These are phyloP conservation scores for Fomes fomentarius DNA, from an alignment of 1,284 basidiomycete species.

Conservation along the genomic window DNA sequence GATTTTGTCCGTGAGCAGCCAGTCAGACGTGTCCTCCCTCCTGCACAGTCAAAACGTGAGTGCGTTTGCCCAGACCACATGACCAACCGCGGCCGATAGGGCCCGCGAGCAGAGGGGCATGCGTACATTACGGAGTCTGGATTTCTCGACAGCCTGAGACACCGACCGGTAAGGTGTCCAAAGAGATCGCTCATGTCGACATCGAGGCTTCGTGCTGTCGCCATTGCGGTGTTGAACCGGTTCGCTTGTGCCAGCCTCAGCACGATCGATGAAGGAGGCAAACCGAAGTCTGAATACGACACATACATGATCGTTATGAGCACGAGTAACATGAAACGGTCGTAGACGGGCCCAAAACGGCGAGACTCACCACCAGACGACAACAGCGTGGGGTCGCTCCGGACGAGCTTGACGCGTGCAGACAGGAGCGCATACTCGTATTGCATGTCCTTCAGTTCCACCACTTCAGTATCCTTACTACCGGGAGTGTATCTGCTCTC, in stretches of 20 bases:
- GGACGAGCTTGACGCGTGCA: conserved; percentile 79
- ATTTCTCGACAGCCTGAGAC: conserved; percentile 71
- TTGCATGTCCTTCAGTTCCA: conserved; percentile 83
- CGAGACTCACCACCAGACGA: conserved; percentile 46
- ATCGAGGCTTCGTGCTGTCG: conserved; percentile 73
- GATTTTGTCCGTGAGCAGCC: conserved; percentile 82
- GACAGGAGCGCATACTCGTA: conserved; percentile 84
- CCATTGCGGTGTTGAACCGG: conserved; percentile 81
- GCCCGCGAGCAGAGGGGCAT: not conserved
- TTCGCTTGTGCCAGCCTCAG: conserved; percentile 81
- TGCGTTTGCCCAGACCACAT: not conserved
- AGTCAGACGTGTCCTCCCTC: conserved; percentile 70
- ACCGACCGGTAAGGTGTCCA: conserved; percentile 76
- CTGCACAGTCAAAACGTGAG: conserved; percentile 36
- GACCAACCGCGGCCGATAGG: not conserved
- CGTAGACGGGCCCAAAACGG: conserved; percentile 16
- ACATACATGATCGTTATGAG: not conserved
- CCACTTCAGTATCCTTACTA: conserved; percentile 72
- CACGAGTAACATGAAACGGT: conserved; percentile 6
- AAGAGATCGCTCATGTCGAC: conserved; percentile 92
- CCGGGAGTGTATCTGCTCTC: conserved; percentile 67
- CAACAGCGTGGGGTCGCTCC: conserved; percentile 54
- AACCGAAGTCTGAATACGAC: conserved; percentile 53
- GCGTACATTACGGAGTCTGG: conserved; percentile 59
- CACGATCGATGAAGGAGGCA: conserved; percentile 77